Evolutionary conservation across 163 green algal genomes (phyloP).

Genomic region (Chlamydomonas reinhardtii): DNA sequence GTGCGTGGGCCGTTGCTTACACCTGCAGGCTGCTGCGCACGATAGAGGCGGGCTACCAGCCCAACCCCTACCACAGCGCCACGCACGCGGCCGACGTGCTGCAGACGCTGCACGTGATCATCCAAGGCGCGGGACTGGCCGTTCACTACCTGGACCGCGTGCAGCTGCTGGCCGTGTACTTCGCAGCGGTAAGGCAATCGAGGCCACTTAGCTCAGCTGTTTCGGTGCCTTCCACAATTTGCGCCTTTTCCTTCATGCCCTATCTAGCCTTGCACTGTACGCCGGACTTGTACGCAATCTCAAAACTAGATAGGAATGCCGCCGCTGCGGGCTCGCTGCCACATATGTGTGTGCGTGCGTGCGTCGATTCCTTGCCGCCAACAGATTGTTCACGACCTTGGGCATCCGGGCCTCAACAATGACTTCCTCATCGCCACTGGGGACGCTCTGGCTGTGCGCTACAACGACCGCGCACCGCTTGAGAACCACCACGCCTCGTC

Average conservation of each 20-base stretch:
- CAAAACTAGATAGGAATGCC: no score
- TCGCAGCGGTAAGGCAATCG: constrained; percentile 46
- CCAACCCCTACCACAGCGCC: constrained; percentile 67
- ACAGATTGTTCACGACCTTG: constrained; percentile 42
- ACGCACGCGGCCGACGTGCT: constrained; percentile 66
- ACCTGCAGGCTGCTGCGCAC: constrained; percentile 34
- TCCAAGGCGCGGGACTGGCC: constrained; percentile 27
- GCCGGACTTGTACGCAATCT: no score
- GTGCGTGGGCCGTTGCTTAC: no score
- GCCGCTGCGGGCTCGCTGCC: no score
- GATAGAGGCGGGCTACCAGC: constrained; percentile 40
- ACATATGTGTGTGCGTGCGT: no score
- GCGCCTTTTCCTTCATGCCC: no score
- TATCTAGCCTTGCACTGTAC: no score
- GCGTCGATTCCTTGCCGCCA: no score
- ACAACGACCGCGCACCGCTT: constrained; percentile 61
- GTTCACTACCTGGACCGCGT: constrained; percentile 41
- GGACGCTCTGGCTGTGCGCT: constrained; percentile 53
- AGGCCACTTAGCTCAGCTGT: no score
- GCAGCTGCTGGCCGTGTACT: constrained; percentile 40
- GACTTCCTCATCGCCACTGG: constrained; percentile 53
- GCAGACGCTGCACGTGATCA: constrained; percentile 58
- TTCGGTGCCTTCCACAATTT: no score
- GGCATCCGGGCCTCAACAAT: constrained; percentile 55
- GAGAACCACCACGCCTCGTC: constrained; percentile 60